A percentile compares a stretch with the other conserved stretches of the same genome.
These are phyloP conservation scores for Taphrina flavorubra DNA, from an alignment of 1,139 yeast genomes.

Conservation along the genomic window DNA sequence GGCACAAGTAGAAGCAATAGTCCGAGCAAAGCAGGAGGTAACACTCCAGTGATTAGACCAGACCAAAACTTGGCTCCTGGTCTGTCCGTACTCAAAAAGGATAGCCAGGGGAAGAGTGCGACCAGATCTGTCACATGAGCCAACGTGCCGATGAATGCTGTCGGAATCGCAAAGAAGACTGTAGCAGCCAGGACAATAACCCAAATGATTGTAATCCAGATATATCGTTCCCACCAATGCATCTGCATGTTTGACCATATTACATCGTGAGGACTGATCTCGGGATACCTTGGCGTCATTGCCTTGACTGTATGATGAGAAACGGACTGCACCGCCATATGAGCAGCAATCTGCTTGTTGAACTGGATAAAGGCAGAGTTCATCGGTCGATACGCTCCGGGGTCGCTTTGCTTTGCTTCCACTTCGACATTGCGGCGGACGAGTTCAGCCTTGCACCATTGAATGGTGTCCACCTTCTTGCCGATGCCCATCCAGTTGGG, in stretches of 20 bases:
- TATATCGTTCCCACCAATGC: conserved; percentile 81
- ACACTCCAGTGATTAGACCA: conserved; percentile 83
- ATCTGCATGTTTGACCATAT: conserved; percentile 85
- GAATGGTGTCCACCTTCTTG: conserved; percentile 82
- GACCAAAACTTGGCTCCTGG: conserved; percentile 61
- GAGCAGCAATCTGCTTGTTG: conserved; percentile 83
- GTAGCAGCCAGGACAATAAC: conserved; percentile 64
- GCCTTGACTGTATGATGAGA: conserved; percentile 70
- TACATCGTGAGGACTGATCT: conserved; percentile 78
- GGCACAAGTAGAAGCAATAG: conserved; percentile 85
- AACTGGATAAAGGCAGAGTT: conserved; percentile 83
- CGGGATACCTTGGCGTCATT: conserved; percentile 66
- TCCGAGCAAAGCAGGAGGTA: conserved; percentile 83
- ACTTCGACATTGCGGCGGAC: conserved; percentile 73
- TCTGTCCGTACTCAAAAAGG: conserved; percentile 59
- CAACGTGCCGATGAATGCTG: conserved; percentile 91
- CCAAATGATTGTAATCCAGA: conserved; percentile 59
- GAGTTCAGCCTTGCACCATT: conserved; percentile 68
- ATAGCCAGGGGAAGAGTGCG: conserved; percentile 68
- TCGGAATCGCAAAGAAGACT: conserved; percentile 94
- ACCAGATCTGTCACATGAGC: conserved; percentile 81
- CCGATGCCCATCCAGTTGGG: conserved; percentile 62
- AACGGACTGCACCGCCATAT: conserved; percentile 77
- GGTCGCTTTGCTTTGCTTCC: conserved; percentile 44
- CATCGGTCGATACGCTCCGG: conserved; percentile 60